phyloP scores from a whole-genome alignment of 1,139 yeast species.

The Suhomyces wounanorum region DNA sequence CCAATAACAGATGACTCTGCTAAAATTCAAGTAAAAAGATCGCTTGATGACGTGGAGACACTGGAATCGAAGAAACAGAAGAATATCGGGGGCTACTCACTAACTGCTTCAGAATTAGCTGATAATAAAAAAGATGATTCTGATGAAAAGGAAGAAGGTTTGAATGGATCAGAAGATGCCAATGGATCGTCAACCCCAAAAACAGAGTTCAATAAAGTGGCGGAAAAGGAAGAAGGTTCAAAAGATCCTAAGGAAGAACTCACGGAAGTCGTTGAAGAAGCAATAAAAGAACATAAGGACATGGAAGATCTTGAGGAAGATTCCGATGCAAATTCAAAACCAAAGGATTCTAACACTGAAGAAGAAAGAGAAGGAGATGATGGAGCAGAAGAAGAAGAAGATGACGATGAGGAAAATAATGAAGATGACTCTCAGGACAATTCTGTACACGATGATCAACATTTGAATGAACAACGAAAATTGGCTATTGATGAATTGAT shows the following conservation, averaged over 20 bases:
- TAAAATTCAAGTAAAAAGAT: not conserved
- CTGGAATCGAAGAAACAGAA: conserved; percentile 8
- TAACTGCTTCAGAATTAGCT: not conserved
- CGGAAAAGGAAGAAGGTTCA: conserved; percentile 5
- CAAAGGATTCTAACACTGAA: not conserved
- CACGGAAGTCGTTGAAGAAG: not conserved
- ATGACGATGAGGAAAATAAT: conserved; percentile 19
- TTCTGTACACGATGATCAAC: conserved; percentile 33
- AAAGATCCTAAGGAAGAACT: not conserved
- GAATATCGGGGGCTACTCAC: not conserved
- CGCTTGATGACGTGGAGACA: conserved; percentile 4
- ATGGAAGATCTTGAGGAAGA: conserved; percentile 15
- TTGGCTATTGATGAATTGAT: conserved; percentile 72
- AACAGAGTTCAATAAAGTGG: conserved; percentile 6
- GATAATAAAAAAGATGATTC: not conserved
- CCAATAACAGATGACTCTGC: not conserved
- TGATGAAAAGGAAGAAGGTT: conserved; percentile 6
- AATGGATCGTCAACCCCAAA: not conserved
- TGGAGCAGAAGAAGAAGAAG: conserved; percentile 8
- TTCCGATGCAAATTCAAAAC: conserved; percentile 14
- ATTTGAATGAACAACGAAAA: conserved; percentile 52
- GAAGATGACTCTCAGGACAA: conserved; percentile 18
- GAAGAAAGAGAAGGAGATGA: conserved; percentile 6
- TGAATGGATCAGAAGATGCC: not conserved
- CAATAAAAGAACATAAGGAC: not conserved